These are phyloP conservation scores for Naganishia sp. DNA, from an alignment of 1,284 basidiomycete genomes.

Conservation along the genomic window DNA sequence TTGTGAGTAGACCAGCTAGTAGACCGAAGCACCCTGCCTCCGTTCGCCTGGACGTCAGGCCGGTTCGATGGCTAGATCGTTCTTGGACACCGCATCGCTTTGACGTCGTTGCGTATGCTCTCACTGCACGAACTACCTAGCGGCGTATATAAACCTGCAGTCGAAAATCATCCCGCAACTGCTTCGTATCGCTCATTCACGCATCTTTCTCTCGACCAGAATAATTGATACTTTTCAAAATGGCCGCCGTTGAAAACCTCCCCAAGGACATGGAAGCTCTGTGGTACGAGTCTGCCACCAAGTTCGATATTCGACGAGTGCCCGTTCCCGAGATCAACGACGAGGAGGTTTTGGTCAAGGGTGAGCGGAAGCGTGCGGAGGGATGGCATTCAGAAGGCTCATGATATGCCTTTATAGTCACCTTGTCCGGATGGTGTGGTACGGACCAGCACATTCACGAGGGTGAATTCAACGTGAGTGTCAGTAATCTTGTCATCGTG, in stretches of 20 bases:
- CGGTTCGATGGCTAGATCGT: background rate
- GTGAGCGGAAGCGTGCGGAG: slow-evolving; percentile 47
- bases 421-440: slow-evolving; percentile 66
- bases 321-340: slow-evolving; percentile 65
- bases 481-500: too few relatives aligned
- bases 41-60: slow-evolving; percentile 1
- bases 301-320: slow-evolving; percentile 65
- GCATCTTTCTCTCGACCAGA: background rate
- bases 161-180: background rate
- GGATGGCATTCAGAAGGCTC: background rate
- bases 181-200: background rate
- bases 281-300: slow-evolving; percentile 33
- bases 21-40: background rate
- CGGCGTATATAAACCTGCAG: background rate
- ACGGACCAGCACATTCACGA: slow-evolving; percentile 76
- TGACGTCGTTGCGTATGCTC: background rate
- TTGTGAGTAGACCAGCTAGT: background rate
- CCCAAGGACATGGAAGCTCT: slow-evolving; percentile 29
- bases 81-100: background rate
- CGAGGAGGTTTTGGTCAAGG: slow-evolving; percentile 71
- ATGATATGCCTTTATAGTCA: slow-evolving; percentile 38
- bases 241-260: slow-evolving; percentile 25
- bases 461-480: slow-evolving; percentile 67
- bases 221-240: background rate
- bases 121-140: too few relatives aligned